Base-by-base conservation (phyloP, 1,284 basidiomycete genomes). In the Ustilago curta region DNA sequence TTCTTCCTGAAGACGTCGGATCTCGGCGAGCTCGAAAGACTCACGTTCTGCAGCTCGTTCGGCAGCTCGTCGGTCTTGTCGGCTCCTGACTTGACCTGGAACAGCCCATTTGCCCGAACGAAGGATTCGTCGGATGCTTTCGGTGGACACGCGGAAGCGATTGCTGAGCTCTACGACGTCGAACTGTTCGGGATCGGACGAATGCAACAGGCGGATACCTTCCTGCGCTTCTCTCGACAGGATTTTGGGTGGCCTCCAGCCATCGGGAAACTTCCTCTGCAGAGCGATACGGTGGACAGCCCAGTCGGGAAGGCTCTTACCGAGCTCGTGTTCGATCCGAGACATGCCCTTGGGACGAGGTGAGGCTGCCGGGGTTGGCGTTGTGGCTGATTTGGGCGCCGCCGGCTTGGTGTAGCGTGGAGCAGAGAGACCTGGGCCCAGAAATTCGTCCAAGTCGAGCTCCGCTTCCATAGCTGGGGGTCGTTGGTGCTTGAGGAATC, bases 181-280 rank as follows among this genome's bases (percentile, higher is more conserved):
- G 44, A 81, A 84, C 39, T 72, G 67, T n/a, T 75, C 72, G n/a
- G 83, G 82, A 45, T 84, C 81, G 18, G 70, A 66, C 2, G 65
- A 68, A 32, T 83, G 77, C 12, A 84, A 56, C 0, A 80, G 66
- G 12, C 81, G 70, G 14, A 84, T 59, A 21, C 83, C 83, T 25
- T 83, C 73, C 57, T 83, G 80, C 5, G 83, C 81, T 59, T 82
- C 81, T 39, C 80, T 56, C 1, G 83, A 83, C 27, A 84, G 75
- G 42, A 78, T 78, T 47, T 77, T 81, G 53, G 62, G 70, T 1
- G 82, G 83, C n/a, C 70, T 54, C 83, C 83, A 84, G n/a, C 77
- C 77, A 19, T 81, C 79, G 11, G 76, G 78, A 21, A 79, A 79
- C 47, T 82, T 80, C 25, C 53, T 68, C 51, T 69, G 23, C 8